Percentiles rank a stretch among this genome's conserved stretches.
Conservation (phyloP, 2,329 filamentous ascomycete species). For the Chaetomium olivaceum region DNA sequence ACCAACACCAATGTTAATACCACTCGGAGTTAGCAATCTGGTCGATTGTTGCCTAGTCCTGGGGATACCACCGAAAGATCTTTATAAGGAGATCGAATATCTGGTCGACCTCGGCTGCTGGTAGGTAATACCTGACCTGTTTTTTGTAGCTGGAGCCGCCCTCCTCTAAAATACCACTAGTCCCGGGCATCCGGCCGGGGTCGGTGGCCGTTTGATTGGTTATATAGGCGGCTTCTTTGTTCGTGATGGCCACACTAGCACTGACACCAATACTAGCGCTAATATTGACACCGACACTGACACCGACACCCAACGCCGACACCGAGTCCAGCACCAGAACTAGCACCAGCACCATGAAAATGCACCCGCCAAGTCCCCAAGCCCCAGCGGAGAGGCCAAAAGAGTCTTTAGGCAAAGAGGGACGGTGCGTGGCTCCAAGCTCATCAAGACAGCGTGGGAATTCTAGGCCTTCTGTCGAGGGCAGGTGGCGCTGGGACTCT, state of each 20-base stretch:
- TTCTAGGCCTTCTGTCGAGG: not conserved
- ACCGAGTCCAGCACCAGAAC: too few relatives aligned
- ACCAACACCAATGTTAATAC: not conserved
- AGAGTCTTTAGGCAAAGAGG: not conserved
- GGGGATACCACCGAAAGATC: conserved; percentile 18
- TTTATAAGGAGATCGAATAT: conserved; percentile 14
- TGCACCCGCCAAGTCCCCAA: not conserved
- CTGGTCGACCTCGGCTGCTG: not conserved
- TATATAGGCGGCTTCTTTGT: not conserved
- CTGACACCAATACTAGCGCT: too few relatives aligned
- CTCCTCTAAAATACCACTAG: not conserved
- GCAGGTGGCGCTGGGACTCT: not conserved
- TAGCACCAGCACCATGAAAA: not conserved
- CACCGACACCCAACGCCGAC: too few relatives aligned
- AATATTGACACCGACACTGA: too few relatives aligned
- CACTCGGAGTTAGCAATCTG: conserved; percentile 16
- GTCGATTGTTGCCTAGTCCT: conserved; percentile 9
- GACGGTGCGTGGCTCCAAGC: not conserved
- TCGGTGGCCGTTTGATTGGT: not conserved
- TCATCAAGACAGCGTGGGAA: not conserved
- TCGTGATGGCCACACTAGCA: not conserved
- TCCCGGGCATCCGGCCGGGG: not conserved
- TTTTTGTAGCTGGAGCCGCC: not conserved
- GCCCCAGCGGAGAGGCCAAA: not conserved
- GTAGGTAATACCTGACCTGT: not conserved